Conservation (phyloP, 2,329 filamentous ascomycete species). For the Neurospora sp. region DNA sequence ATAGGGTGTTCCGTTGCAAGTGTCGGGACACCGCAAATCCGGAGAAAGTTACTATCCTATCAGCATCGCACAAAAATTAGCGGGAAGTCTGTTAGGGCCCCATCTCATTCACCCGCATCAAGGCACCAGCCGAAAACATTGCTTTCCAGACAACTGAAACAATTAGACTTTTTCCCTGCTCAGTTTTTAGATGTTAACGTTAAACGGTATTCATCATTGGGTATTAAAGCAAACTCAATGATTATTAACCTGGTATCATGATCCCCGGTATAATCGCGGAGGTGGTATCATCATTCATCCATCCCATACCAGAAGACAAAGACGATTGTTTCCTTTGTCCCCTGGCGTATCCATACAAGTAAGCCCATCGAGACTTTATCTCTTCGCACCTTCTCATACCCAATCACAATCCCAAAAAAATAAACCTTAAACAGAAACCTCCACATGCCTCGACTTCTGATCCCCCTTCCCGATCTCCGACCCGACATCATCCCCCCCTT, state of each 20-base stretch:
- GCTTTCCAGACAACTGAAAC: too few relatives aligned
- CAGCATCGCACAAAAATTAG: too few relatives aligned
- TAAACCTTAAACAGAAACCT: neutral
- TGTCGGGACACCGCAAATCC: too few relatives aligned
- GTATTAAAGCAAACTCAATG: neutral
- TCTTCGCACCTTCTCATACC: neutral
- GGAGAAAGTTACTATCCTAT: too few relatives aligned
- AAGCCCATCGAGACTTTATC: neutral
- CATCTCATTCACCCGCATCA: too few relatives aligned
- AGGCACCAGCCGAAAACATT: too few relatives aligned
- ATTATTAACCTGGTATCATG: neutral
- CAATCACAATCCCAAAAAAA: neutral
- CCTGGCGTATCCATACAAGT: neutral
- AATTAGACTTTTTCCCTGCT: too few relatives aligned
- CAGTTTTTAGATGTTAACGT: neutral
- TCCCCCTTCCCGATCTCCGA: neutral
- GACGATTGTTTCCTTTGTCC: neutral
- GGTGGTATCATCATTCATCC: neutral
- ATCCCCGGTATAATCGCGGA: neutral
- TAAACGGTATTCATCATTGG: neutral
- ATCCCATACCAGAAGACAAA: neutral
- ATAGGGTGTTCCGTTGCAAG: too few relatives aligned
- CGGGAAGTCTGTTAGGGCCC: too few relatives aligned
- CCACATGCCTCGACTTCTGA: neutral
- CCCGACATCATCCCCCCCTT: conserved; percentile 1